Evolutionary conservation across 1,284 basidiomycete species (phyloP).

Genomic region (Phellopilus nigrolimitatus): DNA sequence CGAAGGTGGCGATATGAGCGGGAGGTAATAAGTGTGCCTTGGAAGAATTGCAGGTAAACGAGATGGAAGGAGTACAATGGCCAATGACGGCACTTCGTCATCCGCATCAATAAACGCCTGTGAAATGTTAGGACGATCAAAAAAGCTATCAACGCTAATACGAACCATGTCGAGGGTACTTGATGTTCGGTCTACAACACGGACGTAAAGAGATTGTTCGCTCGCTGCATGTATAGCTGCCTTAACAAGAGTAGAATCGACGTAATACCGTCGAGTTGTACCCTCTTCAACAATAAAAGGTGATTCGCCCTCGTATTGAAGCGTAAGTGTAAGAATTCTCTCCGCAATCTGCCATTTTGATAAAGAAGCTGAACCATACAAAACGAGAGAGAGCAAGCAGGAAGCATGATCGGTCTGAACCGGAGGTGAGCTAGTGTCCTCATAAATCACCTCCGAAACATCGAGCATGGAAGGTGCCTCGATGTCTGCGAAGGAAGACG

Average conservation of each 20-base stretch:
- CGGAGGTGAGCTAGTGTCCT: constrained; percentile 4
- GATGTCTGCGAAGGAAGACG: constrained; percentile 15
- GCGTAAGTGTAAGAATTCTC: constrained; percentile 9
- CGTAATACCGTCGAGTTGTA: constrained; percentile 6
- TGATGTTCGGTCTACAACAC: constrained; percentile 13
- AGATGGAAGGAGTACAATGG: constrained; percentile 17
- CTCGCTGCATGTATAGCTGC: background rate
- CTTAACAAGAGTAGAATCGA: constrained; percentile 2
- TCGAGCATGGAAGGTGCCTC: constrained; percentile 10
- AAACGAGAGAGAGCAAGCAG: constrained; percentile 8
- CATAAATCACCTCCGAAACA: constrained; percentile 12
- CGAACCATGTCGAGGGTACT: constrained; percentile 10
- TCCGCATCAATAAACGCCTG: constrained; percentile 7
- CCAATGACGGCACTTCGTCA: constrained; percentile 13
- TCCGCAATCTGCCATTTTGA: constrained; percentile 20
- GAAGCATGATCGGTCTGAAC: constrained; percentile 5
- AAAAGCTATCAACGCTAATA: background rate
- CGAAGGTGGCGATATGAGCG: constrained; percentile 14
- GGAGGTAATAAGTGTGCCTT: constrained; percentile 17
- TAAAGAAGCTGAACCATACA: constrained; percentile 18
- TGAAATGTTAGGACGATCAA: constrained; percentile 8
- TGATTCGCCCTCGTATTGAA: constrained; percentile 2
- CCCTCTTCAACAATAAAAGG: constrained; percentile 5
- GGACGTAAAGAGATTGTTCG: constrained; percentile 5
- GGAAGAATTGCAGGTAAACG: constrained; percentile 14